phyloP scores from a whole-genome alignment of 768 basidiomycete species.

The Phlebiopsis flavidoalba region DNA sequence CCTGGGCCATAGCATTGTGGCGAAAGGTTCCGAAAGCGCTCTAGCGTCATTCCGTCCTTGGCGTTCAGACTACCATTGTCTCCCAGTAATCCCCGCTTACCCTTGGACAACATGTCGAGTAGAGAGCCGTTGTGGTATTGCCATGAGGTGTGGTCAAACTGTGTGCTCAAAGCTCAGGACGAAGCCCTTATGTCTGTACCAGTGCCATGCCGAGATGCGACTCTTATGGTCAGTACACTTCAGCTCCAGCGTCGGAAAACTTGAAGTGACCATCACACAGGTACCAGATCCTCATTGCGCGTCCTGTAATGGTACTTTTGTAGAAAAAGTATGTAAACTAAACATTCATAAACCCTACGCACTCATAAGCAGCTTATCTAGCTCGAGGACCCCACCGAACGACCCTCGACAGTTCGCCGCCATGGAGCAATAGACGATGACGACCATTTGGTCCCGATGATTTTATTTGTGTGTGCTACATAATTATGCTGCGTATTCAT shows the following conservation, averaged over 20 bases:
- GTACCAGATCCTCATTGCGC: constrained; percentile 80
- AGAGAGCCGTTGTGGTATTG: constrained; percentile 78
- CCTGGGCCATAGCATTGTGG: neutral
- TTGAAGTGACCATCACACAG: constrained; percentile 33
- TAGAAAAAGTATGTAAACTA: constrained; percentile 59
- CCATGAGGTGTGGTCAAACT: constrained; percentile 48
- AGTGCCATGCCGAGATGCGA: constrained; percentile 89
- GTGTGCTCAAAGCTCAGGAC: constrained; percentile 1
- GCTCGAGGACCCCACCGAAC: constrained; percentile 71
- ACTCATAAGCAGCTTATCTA: constrained; percentile 22
- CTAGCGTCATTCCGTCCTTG: constrained; percentile 9
- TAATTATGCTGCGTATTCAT: neutral
- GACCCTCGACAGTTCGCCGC: constrained; percentile 72
- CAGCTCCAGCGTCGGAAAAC: constrained; percentile 1
- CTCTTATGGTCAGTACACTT: constrained; percentile 60
- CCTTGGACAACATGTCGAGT: constrained; percentile 47
- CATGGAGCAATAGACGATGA: constrained; percentile 24
- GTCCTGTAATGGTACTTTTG: constrained; percentile 75
- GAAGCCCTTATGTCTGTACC: neutral
- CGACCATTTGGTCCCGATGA: constrained; percentile 26
- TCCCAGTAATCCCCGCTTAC: constrained; percentile 4
- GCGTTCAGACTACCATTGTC: constrained; percentile 7
- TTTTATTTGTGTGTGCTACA: constrained; percentile 39
- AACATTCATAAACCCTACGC: neutral
- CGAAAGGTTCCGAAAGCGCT: neutral